Conservation (phyloP, 495 filamentous ascomycete species). For the Sphaerosporella brunnea region DNA sequence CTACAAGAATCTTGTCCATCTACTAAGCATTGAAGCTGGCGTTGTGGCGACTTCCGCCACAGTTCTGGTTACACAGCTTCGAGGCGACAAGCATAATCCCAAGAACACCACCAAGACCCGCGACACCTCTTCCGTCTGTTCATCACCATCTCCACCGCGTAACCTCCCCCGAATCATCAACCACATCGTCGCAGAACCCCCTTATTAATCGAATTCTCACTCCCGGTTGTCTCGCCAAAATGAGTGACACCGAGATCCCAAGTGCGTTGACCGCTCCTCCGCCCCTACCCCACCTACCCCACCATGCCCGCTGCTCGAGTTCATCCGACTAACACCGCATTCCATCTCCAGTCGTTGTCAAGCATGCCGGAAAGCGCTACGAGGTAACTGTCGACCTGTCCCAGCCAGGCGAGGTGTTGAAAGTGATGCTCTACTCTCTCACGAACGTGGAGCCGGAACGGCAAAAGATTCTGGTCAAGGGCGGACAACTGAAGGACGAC, state of each 20-base stretch:
- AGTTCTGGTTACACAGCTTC: too few relatives aligned
- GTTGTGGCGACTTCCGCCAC: too few relatives aligned
- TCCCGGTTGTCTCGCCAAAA: slow-evolving; percentile 2
- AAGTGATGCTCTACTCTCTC: slow-evolving; percentile 83
- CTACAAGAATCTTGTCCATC: too few relatives aligned
- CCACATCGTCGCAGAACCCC: too few relatives aligned
- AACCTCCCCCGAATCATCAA: too few relatives aligned
- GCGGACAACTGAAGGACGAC: slow-evolving; percentile 89
- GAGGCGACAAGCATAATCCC: too few relatives aligned
- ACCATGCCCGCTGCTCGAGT: not conserved
- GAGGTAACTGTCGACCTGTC: slow-evolving; percentile 77
- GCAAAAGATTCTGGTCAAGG: slow-evolving; percentile 89
- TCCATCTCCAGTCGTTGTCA: slow-evolving; percentile 58
- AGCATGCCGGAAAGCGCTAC: slow-evolving; percentile 85
- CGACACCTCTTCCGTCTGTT: too few relatives aligned
- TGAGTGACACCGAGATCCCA: slow-evolving; percentile 7
- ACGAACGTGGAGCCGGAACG: slow-evolving; percentile 92
- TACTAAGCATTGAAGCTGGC: too few relatives aligned
- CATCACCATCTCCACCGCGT: too few relatives aligned
- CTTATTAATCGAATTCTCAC: not conserved
- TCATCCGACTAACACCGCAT: slow-evolving; percentile 16
- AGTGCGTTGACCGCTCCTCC: not conserved
- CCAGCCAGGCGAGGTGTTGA: slow-evolving; percentile 78
- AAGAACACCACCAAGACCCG: too few relatives aligned
- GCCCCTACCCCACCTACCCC: not conserved